These are phyloP conservation scores for Lactifluus pinguis DNA, from an alignment of 768 basidiomycete genomes.

Conservation along the genomic window DNA sequence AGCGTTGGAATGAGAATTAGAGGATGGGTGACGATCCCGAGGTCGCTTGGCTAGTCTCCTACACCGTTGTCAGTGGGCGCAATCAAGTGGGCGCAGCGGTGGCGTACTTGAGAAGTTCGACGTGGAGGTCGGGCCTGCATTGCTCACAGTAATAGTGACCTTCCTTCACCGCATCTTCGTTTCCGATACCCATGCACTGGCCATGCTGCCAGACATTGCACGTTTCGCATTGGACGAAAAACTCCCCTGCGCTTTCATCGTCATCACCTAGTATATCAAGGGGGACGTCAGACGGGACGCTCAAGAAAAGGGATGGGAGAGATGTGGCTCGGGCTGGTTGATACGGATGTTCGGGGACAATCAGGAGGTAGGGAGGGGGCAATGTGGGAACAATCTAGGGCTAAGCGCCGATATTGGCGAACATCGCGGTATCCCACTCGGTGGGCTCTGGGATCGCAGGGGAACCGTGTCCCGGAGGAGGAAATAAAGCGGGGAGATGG, in stretches of 20 bases:
- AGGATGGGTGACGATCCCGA: slow-evolving; percentile 48
- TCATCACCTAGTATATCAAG: slow-evolving; percentile 40
- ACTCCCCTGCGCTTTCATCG: slow-evolving; percentile 78
- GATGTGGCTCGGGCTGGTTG: neutral
- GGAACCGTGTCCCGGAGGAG: slow-evolving; percentile 4
- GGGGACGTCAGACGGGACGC: slow-evolving; percentile 22
- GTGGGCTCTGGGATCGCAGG: neutral
- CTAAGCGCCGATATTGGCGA: slow-evolving; percentile 7
- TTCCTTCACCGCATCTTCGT: slow-evolving; percentile 60
- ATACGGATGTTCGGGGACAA: neutral
- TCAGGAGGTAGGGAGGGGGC: neutral
- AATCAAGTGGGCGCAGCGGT: slow-evolving; percentile 10
- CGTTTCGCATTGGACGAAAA: slow-evolving; percentile 96
- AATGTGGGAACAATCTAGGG: neutral
- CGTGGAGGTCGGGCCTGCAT: slow-evolving; percentile 82
- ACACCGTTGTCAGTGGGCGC: slow-evolving; percentile 18
- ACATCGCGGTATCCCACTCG: neutral
- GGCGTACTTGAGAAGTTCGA: slow-evolving; percentile 70
- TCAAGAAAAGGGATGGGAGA: slow-evolving; percentile 5
- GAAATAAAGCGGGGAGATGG: neutral
- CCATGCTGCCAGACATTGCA: slow-evolving; percentile 99
- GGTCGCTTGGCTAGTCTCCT: slow-evolving; percentile 66
- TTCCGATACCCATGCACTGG: slow-evolving; percentile 87
- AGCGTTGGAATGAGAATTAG: slow-evolving; percentile 27
- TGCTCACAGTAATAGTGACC: slow-evolving; percentile 91